Conservation (phyloP, 345 rosid genomes). For the sweet orange (Citrus sinensis) region DNA sequence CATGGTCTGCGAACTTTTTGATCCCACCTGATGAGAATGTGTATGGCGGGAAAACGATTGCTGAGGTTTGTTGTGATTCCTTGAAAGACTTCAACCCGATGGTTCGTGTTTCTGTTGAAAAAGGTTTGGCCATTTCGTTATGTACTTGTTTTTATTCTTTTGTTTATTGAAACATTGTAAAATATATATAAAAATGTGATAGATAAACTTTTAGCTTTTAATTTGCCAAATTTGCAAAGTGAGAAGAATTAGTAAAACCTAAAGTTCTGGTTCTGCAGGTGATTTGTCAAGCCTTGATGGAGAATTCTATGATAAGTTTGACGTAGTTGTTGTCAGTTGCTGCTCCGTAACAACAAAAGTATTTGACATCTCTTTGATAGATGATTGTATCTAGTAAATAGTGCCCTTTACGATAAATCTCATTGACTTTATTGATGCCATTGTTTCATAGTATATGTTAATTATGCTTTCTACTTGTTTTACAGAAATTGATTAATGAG, state of each 20-base stretch:
- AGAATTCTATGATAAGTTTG: constrained; percentile 70
- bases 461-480: background rate
- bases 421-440: background rate
- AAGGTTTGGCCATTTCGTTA: constrained; percentile 40
- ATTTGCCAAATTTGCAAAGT: background rate
- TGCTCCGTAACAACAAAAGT: constrained; percentile 64
- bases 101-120: constrained; percentile 80
- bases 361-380: constrained; percentile 1
- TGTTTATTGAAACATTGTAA: background rate
- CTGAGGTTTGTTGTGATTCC: constrained; percentile 81
- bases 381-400: background rate
- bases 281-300: constrained; percentile 53
- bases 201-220: background rate
- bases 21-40: constrained; percentile 58
- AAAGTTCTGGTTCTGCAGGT: constrained; percentile 39
- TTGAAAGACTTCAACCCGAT: constrained; percentile 87
- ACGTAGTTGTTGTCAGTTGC: constrained; percentile 69
- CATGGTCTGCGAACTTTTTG: constrained; percentile 72
- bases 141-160: background rate
- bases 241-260: background rate
- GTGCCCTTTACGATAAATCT: background rate
- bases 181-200: background rate
- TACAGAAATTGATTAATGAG: constrained; percentile 71
- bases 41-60: constrained; percentile 56
- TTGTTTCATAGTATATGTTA: background rate